These are phyloP conservation scores for Naegleria gruberi DNA, from an alignment of 208 protist species.

Conservation along the genomic window DNA sequence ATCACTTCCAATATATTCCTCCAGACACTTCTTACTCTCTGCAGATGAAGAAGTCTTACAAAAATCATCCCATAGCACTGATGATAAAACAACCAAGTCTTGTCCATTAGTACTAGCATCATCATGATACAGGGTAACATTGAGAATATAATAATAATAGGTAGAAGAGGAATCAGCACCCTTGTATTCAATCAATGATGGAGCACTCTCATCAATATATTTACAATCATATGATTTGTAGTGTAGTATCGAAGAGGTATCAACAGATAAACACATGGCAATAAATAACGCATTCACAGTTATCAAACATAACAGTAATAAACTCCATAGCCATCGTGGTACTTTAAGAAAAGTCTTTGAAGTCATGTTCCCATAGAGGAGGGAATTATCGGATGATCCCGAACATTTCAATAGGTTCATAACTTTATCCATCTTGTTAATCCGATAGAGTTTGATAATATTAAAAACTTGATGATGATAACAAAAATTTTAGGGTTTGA, in stretches of 20 bases:
- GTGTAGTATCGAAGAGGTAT: background rate
- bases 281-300: background rate
- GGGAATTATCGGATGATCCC: too few species aligned
- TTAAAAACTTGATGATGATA: too few species aligned
- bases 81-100: background rate
- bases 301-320: background rate
- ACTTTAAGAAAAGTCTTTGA: background rate
- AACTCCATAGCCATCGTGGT: background rate
- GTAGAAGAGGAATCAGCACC: too few species aligned
- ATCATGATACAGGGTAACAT: background rate
- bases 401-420: too few species aligned
- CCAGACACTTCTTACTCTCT: background rate
- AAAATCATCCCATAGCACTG: background rate
- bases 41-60: background rate
- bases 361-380: too few species aligned
- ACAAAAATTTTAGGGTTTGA: too few species aligned
- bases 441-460: too few species aligned
- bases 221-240: background rate
- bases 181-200: background rate
- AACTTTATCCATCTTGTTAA: too few species aligned
- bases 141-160: background rate
- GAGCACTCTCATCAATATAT: background rate
- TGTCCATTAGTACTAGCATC: too few species aligned
- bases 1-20: background rate
- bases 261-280: background rate